Base-by-base conservation (phyloP, 129 eudicot species). In the Arctium minus region DNA sequence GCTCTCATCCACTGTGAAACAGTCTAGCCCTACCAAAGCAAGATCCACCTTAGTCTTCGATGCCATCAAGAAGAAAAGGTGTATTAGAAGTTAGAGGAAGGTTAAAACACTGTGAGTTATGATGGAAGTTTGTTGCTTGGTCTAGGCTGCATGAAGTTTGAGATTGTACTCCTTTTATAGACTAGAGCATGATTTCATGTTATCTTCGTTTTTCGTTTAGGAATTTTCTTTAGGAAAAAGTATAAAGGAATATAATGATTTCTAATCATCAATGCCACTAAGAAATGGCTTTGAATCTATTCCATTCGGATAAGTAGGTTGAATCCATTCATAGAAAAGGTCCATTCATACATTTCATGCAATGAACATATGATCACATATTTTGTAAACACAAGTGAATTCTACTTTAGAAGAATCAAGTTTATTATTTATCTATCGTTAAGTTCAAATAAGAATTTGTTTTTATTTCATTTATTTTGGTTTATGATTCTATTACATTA, bases 1-100 rank as follows among this genome's bases (percentile, higher is more conserved):
- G 71, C 81, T 74, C 32, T 86, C 89, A 56, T 88, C 87, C 82
- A 69, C 46, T 13, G 39, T 78, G 84, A 81, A 86, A 64, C 85
- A 35, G 72, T 88, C 87, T 10, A 46, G 29, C 32, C 84, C 91
- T 50, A 70, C 76, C 65, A 77, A 62, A 10, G 70, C 7, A 67
- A 73, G 75, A 53, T 83, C 46, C 22, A 48, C 48, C 79, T 81
- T 75, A 8, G 72, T 82, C 73, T 85, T 84, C 27, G 84, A 84
- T 74, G 89, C 84, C 89, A 89, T 89, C 8, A 35, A 73, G 69
- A 82, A n/a, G n/a, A 56, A 76, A 5, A 62, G 68, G 36, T 74
- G 75, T 72, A 69, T 78, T 40, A 72, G 79, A 84, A 82, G 38
- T 72, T 38, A 40, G 9, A 64, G 31, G 72, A 81, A 72, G 62